Percentiles rank a stretch among this genome's conserved stretches.
These are phyloP conservation scores for Colletotrichum siamense DNA, from an alignment of 2,329 filamentous ascomycete species.

Conservation along the genomic window DNA sequence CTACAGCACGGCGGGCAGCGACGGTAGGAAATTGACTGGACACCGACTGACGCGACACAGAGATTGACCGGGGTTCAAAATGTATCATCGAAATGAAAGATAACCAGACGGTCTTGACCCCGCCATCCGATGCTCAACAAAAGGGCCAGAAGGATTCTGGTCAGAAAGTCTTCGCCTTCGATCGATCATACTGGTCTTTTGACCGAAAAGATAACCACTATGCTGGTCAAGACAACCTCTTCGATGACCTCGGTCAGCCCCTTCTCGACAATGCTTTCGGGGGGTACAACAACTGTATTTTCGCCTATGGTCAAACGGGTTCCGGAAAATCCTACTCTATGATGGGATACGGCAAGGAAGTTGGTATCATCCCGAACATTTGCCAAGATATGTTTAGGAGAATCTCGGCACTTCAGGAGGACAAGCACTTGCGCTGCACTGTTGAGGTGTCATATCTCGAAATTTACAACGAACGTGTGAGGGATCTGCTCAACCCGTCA, in stretches of 20 bases:
- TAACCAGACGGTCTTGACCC: slow-evolving; percentile 84
- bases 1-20: not conserved
- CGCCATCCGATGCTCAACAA: slow-evolving; percentile 65
- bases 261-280: slow-evolving; percentile 97
- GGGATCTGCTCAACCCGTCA: slow-evolving; percentile 91
- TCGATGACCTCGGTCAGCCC: slow-evolving; percentile 85
- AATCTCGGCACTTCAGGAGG: slow-evolving; percentile 73
- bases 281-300: slow-evolving; percentile 99
- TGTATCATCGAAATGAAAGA: slow-evolving; percentile 98
- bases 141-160: slow-evolving; percentile 76
- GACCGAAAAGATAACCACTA: slow-evolving; percentile 81
- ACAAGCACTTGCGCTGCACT: slow-evolving; percentile 83
- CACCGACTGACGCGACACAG: slow-evolving; percentile 48
- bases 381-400: slow-evolving; percentile 97
- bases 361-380: slow-evolving; percentile 95
- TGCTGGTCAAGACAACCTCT: slow-evolving; percentile 88
- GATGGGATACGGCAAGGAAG: slow-evolving; percentile 98
- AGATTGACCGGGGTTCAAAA: slow-evolving; percentile 90
- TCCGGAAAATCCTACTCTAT: slow-evolving; percentile 99
- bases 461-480: slow-evolving; percentile 98
- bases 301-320: slow-evolving; percentile 97
- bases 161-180: slow-evolving; percentile 90
- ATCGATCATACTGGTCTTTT: slow-evolving; percentile 98
- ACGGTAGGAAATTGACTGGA: not conserved
- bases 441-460: slow-evolving; percentile 98